These are phyloP conservation scores for Fraxinus velutina DNA, from an alignment of 305 asterid genomes.

Conservation along the genomic window DNA sequence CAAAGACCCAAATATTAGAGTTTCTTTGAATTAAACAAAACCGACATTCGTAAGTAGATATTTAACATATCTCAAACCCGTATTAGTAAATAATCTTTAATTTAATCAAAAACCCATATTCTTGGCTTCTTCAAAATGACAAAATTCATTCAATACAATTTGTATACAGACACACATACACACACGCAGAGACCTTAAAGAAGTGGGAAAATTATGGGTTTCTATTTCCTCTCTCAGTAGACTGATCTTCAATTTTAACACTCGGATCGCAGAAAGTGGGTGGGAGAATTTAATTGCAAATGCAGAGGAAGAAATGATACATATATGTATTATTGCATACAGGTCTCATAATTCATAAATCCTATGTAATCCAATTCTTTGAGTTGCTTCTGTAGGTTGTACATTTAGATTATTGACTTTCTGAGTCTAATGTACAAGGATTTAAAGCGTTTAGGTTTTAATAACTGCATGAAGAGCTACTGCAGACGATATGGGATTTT, in stretches of 20 bases:
- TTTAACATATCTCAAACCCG: not conserved
- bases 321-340: not conserved
- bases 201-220: not conserved
- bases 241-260: not conserved
- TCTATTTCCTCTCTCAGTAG: not conserved
- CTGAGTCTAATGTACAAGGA: not conserved
- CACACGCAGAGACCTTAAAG: not conserved
- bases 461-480: not conserved
- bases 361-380: not conserved
- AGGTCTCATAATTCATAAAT: not conserved
- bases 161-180: not conserved
- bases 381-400: slow-evolving; percentile 4
- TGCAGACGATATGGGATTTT: not conserved
- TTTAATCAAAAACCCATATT: not conserved
- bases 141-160: not conserved
- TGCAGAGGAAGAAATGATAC: not conserved
- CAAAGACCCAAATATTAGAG: not conserved
- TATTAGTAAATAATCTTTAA: not conserved
- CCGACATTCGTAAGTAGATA: not conserved
- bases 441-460: not conserved
- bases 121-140: not conserved
- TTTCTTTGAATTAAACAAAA: not conserved
- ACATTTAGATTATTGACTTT: slow-evolving; percentile 2
- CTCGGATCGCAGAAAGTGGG: not conserved
- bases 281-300: not conserved